Conservation (phyloP, 140 eudicot genomes). For the Artemisia princeps region DNA sequence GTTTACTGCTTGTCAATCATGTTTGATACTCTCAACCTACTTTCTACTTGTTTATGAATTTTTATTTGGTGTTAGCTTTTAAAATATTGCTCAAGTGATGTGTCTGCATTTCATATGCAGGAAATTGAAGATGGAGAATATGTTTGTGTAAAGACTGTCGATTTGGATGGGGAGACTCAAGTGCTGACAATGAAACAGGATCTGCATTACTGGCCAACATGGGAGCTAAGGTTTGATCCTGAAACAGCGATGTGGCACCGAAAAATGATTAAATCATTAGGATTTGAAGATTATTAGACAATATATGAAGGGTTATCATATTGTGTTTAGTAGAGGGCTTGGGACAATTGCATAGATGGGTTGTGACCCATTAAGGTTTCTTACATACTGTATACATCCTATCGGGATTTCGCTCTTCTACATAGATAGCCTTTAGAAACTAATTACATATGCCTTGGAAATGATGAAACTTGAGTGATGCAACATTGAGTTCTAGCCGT, state of each 20-base stretch:
- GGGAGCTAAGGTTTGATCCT: conserved; percentile 79
- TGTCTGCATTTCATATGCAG: conserved; percentile 25
- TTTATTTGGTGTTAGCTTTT: neutral
- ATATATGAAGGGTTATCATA: too few relatives aligned
- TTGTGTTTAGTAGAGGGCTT: too few relatives aligned
- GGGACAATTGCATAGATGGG: too few relatives aligned
- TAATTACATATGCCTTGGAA: too few relatives aligned
- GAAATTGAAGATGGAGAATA: conserved; percentile 62
- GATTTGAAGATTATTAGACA: neutral
- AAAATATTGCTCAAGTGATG: neutral
- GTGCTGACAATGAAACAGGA: conserved; percentile 89
- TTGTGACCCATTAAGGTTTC: too few relatives aligned
- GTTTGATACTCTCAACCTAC: neutral
- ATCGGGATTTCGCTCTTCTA: too few relatives aligned
- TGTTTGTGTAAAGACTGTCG: conserved; percentile 71
- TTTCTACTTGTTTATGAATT: too few relatives aligned
- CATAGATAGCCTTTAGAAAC: conserved; percentile 6
- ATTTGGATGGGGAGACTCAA: conserved; percentile 72
- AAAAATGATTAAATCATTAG: conserved; percentile 50
- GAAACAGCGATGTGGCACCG: conserved; percentile 74
- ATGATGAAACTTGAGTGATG: too few relatives aligned
- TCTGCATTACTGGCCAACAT: conserved; percentile 87
- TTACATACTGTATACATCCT: too few relatives aligned
- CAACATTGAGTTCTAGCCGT: too few relatives aligned
- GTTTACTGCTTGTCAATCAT: neutral